Evolutionary conservation across 2,329 filamentous ascomycete species (phyloP).

Genomic region (Curvularia hawaiiensis): DNA sequence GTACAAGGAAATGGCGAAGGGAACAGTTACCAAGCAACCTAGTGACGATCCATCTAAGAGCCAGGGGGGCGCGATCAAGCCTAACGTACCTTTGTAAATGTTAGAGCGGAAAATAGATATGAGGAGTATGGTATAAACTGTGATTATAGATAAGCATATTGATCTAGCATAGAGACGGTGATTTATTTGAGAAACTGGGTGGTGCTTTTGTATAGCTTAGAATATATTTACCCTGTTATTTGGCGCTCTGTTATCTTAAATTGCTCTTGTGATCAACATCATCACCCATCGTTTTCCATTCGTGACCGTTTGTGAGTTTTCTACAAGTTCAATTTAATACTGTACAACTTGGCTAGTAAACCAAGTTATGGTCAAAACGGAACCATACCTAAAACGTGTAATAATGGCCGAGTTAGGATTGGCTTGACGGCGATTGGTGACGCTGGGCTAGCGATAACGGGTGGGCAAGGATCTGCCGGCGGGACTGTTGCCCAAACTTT

Average conservation of each 20-base stretch:
- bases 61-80: slow-evolving; percentile 31
- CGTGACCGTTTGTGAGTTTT: neutral
- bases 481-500: slow-evolving; percentile 25
- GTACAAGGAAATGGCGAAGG: slow-evolving; percentile 36
- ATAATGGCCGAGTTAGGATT: neutral
- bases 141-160: neutral
- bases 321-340: neutral
- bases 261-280: neutral
- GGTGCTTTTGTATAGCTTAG: neutral
- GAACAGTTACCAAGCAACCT: slow-evolving; percentile 31
- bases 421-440: neutral
- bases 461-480: slow-evolving; percentile 19
- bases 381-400: neutral
- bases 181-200: neutral
- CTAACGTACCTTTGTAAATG: slow-evolving; percentile 32
- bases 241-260: neutral
- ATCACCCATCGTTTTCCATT: neutral
- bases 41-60: slow-evolving; percentile 19
- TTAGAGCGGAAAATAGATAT: neutral
- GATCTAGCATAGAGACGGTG: neutral
- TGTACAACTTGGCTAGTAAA: neutral
- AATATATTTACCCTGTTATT: neutral
- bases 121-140: neutral
- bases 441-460: slow-evolving; percentile 4
- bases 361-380: neutral